Percentiles rank a stretch among this genome's conserved stretches.
phyloP scores from a whole-genome alignment of 2,329 filamentous ascomycete species.

The Colletotrichum limetticola region DNA sequence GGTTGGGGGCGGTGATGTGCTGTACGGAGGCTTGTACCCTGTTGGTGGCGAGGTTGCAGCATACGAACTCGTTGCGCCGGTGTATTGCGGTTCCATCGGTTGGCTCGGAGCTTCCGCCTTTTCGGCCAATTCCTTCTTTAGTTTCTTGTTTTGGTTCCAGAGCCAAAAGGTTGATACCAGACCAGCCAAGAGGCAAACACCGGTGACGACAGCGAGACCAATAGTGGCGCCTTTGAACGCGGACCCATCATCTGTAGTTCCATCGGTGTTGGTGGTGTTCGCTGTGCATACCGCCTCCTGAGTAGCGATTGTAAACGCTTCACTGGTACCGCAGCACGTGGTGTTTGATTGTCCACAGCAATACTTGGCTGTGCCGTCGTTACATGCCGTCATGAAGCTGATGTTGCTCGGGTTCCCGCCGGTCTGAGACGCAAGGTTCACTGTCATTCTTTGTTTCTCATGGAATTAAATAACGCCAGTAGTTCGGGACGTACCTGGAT shows the following conservation, averaged over 20 bases:
- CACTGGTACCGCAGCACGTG: conserved; percentile 42
- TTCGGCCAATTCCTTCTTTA: conserved; percentile 32
- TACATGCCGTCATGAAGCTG: conserved; percentile 28
- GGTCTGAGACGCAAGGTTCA: background rate
- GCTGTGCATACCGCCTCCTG: conserved; percentile 37
- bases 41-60: conserved; percentile 1
- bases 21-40: conserved; percentile 20
- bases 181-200: conserved; percentile 35
- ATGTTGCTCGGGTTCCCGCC: conserved; percentile 3
- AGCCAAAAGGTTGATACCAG: conserved; percentile 36
- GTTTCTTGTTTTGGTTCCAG: conserved; percentile 36
- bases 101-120: background rate
- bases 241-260: conserved; percentile 1
- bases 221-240: conserved; percentile 41
- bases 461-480: too few relatives aligned
- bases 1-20: background rate
- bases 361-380: conserved; percentile 42
- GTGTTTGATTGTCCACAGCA: conserved; percentile 45
- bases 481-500: conserved; percentile 24
- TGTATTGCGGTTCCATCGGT: conserved; percentile 10
- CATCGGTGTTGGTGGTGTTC: conserved; percentile 15
- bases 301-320: conserved; percentile 38
- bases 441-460: background rate
- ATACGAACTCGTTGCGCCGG: conserved; percentile 9
- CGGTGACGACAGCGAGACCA: conserved; percentile 38